Evolutionary conservation across 257 asterid species (phyloP).

Genomic region (Anisodus acutangulus): DNA sequence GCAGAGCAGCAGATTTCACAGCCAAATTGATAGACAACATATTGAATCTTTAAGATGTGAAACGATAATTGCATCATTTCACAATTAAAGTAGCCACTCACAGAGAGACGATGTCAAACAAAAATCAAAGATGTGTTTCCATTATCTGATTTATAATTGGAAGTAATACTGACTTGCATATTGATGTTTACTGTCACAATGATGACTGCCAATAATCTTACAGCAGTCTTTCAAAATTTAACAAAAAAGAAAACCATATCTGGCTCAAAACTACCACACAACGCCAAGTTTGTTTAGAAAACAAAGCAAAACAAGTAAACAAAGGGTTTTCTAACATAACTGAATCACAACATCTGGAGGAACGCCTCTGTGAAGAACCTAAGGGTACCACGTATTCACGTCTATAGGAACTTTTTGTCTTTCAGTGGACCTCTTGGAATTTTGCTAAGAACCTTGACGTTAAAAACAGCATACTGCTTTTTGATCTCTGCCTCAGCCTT

Average conservation of each 20-base stretch:
- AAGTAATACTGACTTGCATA: slow-evolving; percentile 13
- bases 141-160: neutral
- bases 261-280: slow-evolving; percentile 38
- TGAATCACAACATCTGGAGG: slow-evolving; percentile 38
- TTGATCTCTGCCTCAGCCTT: slow-evolving; percentile 81
- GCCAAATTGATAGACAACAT: neutral
- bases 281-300: slow-evolving; percentile 31
- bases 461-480: slow-evolving; percentile 75
- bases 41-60: neutral
- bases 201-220: slow-evolving; percentile 20
- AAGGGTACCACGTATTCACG: slow-evolving; percentile 31
- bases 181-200: slow-evolving; percentile 10
- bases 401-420: slow-evolving; percentile 65
- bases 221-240: neutral
- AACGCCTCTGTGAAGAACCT: slow-evolving; percentile 32
- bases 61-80: neutral
- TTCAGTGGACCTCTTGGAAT: slow-evolving; percentile 67
- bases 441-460: slow-evolving; percentile 76
- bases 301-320: slow-evolving; percentile 41
- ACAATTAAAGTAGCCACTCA: neutral
- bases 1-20: neutral
- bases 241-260: slow-evolving; percentile 5
- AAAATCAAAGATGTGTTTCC: slow-evolving; percentile 1
- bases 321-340: slow-evolving; percentile 42
- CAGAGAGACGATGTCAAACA: neutral